Evolutionary conservation across 352 stramenopile genomes (phyloP).

Genomic region (Pythium phragmiticola): DNA sequence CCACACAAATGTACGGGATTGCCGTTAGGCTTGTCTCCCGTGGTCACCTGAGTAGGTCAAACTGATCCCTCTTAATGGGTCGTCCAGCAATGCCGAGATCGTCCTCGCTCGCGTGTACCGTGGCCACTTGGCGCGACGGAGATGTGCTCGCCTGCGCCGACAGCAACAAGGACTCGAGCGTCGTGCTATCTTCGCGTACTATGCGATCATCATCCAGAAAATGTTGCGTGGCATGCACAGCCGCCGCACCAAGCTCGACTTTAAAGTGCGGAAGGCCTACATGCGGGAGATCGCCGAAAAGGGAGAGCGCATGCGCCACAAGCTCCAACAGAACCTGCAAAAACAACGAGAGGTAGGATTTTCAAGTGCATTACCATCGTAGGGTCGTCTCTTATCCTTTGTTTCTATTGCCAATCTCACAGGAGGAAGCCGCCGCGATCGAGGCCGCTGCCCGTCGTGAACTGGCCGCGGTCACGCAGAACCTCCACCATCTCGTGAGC

Average conservation of each 20-base stretch:
- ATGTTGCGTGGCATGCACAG: constrained; percentile 44
- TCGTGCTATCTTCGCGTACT: constrained; percentile 40
- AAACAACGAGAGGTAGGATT: constrained; percentile 37
- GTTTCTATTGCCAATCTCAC: neutral
- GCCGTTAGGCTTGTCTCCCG: neutral
- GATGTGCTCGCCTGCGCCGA: constrained; percentile 26
- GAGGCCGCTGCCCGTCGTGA: constrained; percentile 42
- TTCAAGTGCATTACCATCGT: neutral
- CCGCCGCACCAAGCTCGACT: constrained; percentile 48
- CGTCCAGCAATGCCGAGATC: constrained; percentile 45
- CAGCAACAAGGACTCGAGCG: constrained; percentile 27
- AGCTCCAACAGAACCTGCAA: constrained; percentile 41
- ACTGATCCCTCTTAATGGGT: too few relatives aligned
- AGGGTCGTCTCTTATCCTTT: neutral
- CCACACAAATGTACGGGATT: constrained; percentile 24
- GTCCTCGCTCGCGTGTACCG: constrained; percentile 57
- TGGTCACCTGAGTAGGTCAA: neutral
- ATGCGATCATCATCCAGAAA: constrained; percentile 60
- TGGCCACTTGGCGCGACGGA: constrained; percentile 45
- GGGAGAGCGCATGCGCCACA: constrained; percentile 45
- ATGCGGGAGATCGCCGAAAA: constrained; percentile 48
- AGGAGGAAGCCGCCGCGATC: constrained; percentile 33
- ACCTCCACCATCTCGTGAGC: constrained; percentile 66
- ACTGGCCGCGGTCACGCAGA: constrained; percentile 49
- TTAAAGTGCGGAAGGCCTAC: constrained; percentile 60